phyloP scores from a whole-genome alignment of 2,329 filamentous ascomycete genomes.

The Knufia fluminis region DNA sequence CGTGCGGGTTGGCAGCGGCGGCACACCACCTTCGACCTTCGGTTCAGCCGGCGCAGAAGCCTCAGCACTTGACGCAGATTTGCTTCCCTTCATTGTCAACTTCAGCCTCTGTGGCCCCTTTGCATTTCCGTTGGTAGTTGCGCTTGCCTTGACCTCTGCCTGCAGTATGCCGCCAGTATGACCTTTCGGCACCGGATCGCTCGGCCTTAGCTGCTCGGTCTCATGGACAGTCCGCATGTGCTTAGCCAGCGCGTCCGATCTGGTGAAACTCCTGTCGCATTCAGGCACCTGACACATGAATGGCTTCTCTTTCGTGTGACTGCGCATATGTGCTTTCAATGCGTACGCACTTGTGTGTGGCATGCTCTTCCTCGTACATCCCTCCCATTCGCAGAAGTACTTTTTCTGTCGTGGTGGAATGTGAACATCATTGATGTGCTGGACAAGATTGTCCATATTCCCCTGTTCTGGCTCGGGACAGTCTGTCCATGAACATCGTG shows the following conservation, averaged over 20 bases:
- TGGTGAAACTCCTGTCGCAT: slow-evolving; percentile 92
- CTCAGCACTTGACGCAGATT: not conserved
- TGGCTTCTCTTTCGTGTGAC: slow-evolving; percentile 94
- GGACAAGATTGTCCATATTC: slow-evolving; percentile 73
- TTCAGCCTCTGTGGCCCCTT: slow-evolving; percentile 17
- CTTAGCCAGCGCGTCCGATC: slow-evolving; percentile 90
- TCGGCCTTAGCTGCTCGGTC: slow-evolving; percentile 79
- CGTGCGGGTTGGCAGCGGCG: slow-evolving; percentile 21
- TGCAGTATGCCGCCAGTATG: slow-evolving; percentile 28
- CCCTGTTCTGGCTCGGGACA: slow-evolving; percentile 61
- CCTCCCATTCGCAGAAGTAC: slow-evolving; percentile 96
- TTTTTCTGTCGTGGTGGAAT: slow-evolving; percentile 90
- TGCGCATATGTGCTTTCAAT: slow-evolving; percentile 92
- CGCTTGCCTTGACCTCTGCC: slow-evolving; percentile 4
- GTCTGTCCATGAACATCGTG: slow-evolving; percentile 67
- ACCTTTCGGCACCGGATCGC: slow-evolving; percentile 36
- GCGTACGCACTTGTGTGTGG: slow-evolving; percentile 93
- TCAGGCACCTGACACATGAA: slow-evolving; percentile 95
- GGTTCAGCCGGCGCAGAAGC: slow-evolving; percentile 14
- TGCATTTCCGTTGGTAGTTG: slow-evolving; percentile 3
- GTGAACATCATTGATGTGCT: slow-evolving; percentile 85
- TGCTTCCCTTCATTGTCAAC: slow-evolving; percentile 21
- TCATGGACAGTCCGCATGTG: slow-evolving; percentile 99
- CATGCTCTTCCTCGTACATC: slow-evolving; percentile 78
- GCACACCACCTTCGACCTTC: slow-evolving; percentile 18